A percentile compares a stretch with the other conserved stretches of the same genome.
These are phyloP conservation scores for Mycena amicta DNA, from an alignment of 768 basidiomycete genomes.

Conservation along the genomic window DNA sequence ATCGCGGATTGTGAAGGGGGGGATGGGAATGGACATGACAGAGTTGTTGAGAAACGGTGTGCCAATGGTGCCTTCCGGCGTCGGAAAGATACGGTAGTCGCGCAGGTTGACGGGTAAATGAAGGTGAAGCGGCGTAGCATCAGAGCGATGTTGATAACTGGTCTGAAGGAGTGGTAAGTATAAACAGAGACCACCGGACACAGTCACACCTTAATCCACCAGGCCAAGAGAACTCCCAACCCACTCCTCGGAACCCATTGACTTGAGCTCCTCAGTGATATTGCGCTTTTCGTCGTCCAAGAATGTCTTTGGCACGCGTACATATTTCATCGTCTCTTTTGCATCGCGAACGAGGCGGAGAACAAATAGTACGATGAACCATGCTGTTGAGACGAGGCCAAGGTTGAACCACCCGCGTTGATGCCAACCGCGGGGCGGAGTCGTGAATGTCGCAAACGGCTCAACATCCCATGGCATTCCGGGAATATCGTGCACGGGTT, in stretches of 20 bases:
- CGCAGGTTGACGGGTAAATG: slow-evolving; percentile 1
- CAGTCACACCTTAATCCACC: background rate
- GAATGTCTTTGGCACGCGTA: background rate
- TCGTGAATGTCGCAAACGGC: background rate
- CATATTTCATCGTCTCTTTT: background rate
- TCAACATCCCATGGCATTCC: background rate
- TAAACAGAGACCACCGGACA: background rate
- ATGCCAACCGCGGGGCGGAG: background rate
- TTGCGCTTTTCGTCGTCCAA: background rate
- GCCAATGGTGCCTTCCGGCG: too few relatives aligned
- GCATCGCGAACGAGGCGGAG: background rate
- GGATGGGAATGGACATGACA: too few relatives aligned
- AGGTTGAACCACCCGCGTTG: slow-evolving; percentile 1
- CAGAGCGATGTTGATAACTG: background rate
- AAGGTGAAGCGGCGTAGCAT: background rate
- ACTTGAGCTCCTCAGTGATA: background rate
- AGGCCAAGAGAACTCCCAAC: background rate
- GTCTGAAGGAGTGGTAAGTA: background rate
- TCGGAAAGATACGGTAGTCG: background rate
- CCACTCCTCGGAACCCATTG: background rate
- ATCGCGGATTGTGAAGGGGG: too few relatives aligned
- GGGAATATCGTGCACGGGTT: background rate
- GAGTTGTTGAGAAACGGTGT: too few relatives aligned
- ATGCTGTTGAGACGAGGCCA: background rate
- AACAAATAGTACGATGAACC: background rate